These are phyloP conservation scores for Sequoia sempervirens DNA, from an alignment of 75 land plant species.

Conservation along the genomic window DNA sequence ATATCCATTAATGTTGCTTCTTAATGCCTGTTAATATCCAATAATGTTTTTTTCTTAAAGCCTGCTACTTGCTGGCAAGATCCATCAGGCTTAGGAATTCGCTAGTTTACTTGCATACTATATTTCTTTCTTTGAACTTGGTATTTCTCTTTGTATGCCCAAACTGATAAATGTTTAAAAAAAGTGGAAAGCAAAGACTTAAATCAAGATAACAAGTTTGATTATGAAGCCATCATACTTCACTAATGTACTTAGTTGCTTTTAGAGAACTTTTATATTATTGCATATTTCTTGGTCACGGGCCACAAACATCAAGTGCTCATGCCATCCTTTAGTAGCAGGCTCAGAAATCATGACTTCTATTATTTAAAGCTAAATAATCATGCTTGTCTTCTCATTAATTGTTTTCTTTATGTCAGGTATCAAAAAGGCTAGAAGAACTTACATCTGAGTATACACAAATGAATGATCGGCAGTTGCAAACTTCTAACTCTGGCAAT, in stretches of 20 bases:
- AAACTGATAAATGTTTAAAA: neutral
- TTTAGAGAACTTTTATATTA: neutral
- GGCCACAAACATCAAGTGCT: neutral
- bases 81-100: neutral
- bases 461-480: constrained; percentile 4
- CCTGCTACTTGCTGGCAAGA: neutral
- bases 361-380: neutral
- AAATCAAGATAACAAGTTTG: neutral
- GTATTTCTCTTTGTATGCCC: neutral
- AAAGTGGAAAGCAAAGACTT: neutral
- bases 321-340: neutral
- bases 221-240: neutral
- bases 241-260: neutral
- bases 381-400: neutral
- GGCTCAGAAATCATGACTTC: neutral
- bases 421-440: constrained; percentile 6
- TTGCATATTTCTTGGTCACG: neutral
- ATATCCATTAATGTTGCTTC: neutral
- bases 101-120: neutral
- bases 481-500: neutral
- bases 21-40: neutral
- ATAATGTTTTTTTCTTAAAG: neutral
- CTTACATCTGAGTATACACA: neutral
- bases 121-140: neutral
- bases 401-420: neutral